These are phyloP conservation scores for Sugiyamaella japonica DNA, from an alignment of 1,139 yeast genomes.

Conservation along the genomic window DNA sequence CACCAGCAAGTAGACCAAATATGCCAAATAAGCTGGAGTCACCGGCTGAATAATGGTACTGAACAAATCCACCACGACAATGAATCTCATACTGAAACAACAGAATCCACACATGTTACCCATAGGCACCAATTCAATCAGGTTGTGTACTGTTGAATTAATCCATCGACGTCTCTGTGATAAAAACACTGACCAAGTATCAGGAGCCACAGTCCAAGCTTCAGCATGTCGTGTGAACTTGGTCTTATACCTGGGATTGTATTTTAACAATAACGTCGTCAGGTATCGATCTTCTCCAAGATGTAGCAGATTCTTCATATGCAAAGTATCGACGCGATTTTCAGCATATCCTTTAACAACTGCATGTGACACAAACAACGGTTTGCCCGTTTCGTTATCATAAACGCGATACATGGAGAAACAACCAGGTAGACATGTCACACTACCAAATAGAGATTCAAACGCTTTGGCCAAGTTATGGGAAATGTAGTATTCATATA, in stretches of 20 bases:
- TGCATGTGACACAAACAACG: slow-evolving; percentile 44
- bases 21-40: slow-evolving; percentile 44
- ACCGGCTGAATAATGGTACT: slow-evolving; percentile 47
- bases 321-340: slow-evolving; percentile 45
- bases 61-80: slow-evolving; percentile 44
- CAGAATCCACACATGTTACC: slow-evolving; percentile 47
- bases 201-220: slow-evolving; percentile 48
- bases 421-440: slow-evolving; percentile 48
- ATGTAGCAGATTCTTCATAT: slow-evolving; percentile 45
- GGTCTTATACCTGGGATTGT: slow-evolving; percentile 44
- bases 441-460: slow-evolving; percentile 45
- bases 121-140: slow-evolving; percentile 45
- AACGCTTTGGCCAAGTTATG: slow-evolving; percentile 47
- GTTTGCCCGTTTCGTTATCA: slow-evolving; percentile 42
- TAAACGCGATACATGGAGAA: slow-evolving; percentile 44
- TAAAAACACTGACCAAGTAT: slow-evolving; percentile 44
- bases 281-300: slow-evolving; percentile 47
- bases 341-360: slow-evolving; percentile 43
- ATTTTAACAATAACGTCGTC: slow-evolving; percentile 44
- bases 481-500: slow-evolving; percentile 47
- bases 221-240: slow-evolving; percentile 44
- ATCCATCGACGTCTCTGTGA: slow-evolving; percentile 50
- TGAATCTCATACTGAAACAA: slow-evolving; percentile 46
- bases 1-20: slow-evolving; percentile 41
- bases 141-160: slow-evolving; percentile 47